Evolutionary conservation across 164 flowering plant species (phyloP).

Genomic region (Sedum album): DNA sequence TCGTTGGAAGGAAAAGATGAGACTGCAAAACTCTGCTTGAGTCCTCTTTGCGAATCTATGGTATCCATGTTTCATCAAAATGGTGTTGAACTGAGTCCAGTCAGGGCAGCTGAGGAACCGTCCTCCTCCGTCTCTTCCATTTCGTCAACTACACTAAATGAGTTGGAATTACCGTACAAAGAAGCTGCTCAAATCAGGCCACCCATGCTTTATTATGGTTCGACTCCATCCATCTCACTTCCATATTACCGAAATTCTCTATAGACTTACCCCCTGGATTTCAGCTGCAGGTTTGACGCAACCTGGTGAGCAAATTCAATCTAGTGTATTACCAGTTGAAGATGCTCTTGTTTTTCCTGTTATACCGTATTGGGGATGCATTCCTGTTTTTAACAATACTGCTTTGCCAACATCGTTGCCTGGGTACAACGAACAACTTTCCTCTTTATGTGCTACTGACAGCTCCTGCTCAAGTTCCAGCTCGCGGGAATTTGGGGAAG

Average conservation of each 20-base stretch:
- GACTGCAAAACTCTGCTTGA: background rate
- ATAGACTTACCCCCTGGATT: conserved; percentile 3
- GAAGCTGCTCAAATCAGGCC: background rate
- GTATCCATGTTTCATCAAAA: conserved; percentile 6
- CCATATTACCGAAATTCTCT: background rate
- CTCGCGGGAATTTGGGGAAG: conserved; percentile 44
- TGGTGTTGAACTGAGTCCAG: background rate
- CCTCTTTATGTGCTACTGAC: conserved; percentile 24
- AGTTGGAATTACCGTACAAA: background rate
- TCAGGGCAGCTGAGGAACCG: background rate
- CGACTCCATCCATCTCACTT: background rate
- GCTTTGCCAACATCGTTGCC: conserved; percentile 14
- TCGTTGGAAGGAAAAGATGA: conserved; percentile 2
- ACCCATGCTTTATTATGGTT: background rate
- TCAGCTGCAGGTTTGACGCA: background rate
- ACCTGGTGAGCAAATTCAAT: background rate
- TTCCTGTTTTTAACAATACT: background rate
- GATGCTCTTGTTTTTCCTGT: conserved; percentile 6
- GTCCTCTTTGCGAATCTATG: conserved; percentile 2
- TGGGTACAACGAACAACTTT: conserved; percentile 13
- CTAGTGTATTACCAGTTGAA: background rate
- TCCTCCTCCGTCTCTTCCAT: background rate
- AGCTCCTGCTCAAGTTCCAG: conserved; percentile 24
- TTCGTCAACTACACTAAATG: background rate
- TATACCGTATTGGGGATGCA: conserved; percentile 2